phyloP scores from a whole-genome alignment of 805 yeast genomes.

The Candida hungchunana region DNA sequence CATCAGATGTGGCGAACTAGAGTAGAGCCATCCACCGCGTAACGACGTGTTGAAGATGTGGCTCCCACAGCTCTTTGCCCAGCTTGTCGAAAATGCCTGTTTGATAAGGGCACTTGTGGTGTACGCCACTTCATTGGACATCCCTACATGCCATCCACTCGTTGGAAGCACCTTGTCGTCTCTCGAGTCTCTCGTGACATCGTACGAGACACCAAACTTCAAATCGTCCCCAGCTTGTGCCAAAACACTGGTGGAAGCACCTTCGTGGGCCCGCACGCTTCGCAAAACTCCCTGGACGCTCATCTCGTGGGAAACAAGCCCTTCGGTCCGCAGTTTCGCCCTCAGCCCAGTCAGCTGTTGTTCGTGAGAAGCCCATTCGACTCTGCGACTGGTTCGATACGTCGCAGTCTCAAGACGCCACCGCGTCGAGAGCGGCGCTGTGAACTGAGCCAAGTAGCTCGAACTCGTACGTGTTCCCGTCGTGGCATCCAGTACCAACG shows the following conservation, averaged over 20 bases:
- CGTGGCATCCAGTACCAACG: constrained; percentile 49
- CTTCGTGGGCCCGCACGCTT: constrained; percentile 28
- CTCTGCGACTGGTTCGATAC: constrained; percentile 47
- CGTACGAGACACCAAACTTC: constrained; percentile 50
- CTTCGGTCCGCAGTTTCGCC: constrained; percentile 27
- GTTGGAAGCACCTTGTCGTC: constrained; percentile 39
- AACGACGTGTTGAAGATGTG: constrained; percentile 47
- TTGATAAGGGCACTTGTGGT: too few species aligned
- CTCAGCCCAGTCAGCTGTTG: constrained; percentile 44
- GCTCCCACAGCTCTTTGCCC: constrained; percentile 31
- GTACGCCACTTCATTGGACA: constrained; percentile 43
- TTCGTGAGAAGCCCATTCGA: constrained; percentile 50
- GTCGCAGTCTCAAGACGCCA: constrained; percentile 52
- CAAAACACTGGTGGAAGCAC: constrained; percentile 46
- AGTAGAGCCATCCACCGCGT: constrained; percentile 53
- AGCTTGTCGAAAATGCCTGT: constrained; percentile 15
- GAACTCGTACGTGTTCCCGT: constrained; percentile 58
- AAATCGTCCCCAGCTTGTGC: constrained; percentile 56
- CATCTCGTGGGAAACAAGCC: constrained; percentile 44
- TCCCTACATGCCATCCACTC: constrained; percentile 36
- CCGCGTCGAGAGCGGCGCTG: constrained; percentile 45
- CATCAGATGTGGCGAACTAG: constrained; percentile 46
- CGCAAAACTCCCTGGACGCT: constrained; percentile 41
- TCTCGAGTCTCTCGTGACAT: constrained; percentile 39
- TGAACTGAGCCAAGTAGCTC: constrained; percentile 47